Conservation (phyloP, 2,329 filamentous ascomycete genomes). For the Epichloe aotearoae region DNA sequence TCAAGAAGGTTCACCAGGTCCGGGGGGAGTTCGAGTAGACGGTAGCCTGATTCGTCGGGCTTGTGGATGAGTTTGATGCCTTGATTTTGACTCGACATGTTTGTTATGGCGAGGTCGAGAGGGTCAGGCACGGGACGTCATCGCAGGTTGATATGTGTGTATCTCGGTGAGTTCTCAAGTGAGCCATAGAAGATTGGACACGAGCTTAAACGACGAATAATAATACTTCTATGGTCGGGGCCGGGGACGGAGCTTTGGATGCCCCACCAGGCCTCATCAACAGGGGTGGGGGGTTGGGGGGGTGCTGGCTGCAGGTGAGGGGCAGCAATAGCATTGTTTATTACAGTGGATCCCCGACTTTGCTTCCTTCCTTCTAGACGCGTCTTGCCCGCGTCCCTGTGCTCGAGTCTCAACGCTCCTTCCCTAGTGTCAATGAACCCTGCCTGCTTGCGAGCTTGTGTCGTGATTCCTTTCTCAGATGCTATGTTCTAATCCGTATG, state of each 20-base stretch:
- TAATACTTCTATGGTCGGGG: too few species aligned
- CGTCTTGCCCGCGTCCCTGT: background rate
- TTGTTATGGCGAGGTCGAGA: slow-evolving; percentile 7
- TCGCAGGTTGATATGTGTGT: too few species aligned
- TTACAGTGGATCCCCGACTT: background rate
- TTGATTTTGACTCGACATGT: slow-evolving; percentile 34
- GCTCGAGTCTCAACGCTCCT: background rate
- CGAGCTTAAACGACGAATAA: too few species aligned
- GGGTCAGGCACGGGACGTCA: too few species aligned
- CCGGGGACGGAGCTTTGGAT: too few species aligned
- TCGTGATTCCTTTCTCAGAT: too few species aligned
- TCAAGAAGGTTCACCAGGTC: slow-evolving; percentile 44
- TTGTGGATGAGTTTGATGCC: slow-evolving; percentile 38
- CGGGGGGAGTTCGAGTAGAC: slow-evolving; percentile 47
- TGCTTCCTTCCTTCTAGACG: background rate
- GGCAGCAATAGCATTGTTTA: background rate
- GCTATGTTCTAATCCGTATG: too few species aligned
- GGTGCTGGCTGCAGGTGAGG: too few species aligned
- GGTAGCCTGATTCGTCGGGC: slow-evolving; percentile 38
- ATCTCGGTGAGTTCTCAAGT: too few species aligned
- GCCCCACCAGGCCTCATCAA: background rate
- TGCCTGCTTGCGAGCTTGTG: too few species aligned
- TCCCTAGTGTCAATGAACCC: background rate
- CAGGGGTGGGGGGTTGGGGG: too few species aligned
- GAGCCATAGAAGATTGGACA: too few species aligned